phyloP scores from a whole-genome alignment of 2,329 filamentous ascomycete genomes.

The Aspergillus ochraceus region DNA sequence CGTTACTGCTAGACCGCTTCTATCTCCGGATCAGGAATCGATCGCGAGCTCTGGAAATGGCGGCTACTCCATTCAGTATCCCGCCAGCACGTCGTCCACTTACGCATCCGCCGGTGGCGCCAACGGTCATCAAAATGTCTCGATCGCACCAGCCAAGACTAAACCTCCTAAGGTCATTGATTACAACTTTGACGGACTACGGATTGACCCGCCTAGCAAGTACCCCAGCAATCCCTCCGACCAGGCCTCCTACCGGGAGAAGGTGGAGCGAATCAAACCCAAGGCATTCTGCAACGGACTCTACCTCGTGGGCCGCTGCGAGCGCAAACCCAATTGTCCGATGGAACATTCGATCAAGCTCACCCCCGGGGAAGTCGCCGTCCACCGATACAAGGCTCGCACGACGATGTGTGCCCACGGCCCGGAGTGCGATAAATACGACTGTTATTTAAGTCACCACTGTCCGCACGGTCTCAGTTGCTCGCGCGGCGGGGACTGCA shows the following conservation, averaged over 20 bases:
- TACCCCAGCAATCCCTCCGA: background rate
- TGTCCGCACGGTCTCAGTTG: slow-evolving; percentile 2
- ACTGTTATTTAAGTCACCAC: slow-evolving; percentile 16
- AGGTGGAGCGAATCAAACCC: background rate
- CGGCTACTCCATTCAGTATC: background rate
- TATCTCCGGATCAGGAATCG: background rate
- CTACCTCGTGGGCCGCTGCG: slow-evolving; percentile 8
- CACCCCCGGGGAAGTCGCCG: slow-evolving; percentile 3
- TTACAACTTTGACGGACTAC: background rate
- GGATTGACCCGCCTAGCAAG: background rate
- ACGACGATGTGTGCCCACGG: slow-evolving; percentile 6
- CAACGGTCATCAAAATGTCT: background rate
- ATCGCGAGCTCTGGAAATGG: background rate
- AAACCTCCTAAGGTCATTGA: background rate
- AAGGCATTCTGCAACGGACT: slow-evolving; percentile 12
- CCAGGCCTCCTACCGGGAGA: background rate
- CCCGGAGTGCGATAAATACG: slow-evolving; percentile 7
- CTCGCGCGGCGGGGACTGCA: background rate
- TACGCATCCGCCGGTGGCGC: background rate
- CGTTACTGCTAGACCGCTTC: background rate
- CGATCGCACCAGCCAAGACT: background rate
- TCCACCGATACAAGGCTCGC: slow-evolving; percentile 13
- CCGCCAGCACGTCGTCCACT: background rate
- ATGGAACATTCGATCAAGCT: slow-evolving; percentile 11
- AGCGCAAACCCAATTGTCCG: background rate